Evolutionary conservation across 2,329 filamentous ascomycete genomes (phyloP).

Genomic region (Clonostachys rosea): DNA sequence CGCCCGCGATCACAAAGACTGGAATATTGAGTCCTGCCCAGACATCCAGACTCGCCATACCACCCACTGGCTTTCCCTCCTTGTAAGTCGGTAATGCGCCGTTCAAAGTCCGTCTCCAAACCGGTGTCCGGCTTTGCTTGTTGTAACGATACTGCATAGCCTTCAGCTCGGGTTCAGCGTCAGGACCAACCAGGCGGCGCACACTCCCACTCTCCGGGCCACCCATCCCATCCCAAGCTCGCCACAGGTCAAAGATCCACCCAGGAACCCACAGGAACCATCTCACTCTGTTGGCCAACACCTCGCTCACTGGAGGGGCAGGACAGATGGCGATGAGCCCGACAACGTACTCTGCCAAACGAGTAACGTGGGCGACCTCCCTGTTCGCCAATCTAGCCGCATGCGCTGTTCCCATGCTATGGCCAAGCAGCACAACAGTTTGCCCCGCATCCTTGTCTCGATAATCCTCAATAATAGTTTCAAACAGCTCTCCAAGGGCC

Average conservation of each 20-base stretch:
- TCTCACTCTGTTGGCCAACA: slow-evolving; percentile 35
- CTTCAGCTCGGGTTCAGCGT: slow-evolving; percentile 61
- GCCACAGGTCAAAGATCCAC: slow-evolving; percentile 70
- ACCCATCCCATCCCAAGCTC: slow-evolving; percentile 73
- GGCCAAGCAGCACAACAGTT: slow-evolving; percentile 74
- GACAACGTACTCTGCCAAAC: slow-evolving; percentile 59
- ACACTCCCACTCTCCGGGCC: slow-evolving; percentile 77
- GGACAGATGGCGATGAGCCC: slow-evolving; percentile 83
- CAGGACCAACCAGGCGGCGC: slow-evolving; percentile 65
- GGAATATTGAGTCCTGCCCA: slow-evolving; percentile 74
- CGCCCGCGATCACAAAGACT: slow-evolving; percentile 73
- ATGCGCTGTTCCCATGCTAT: slow-evolving; percentile 86
- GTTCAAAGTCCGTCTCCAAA: slow-evolving; percentile 77
- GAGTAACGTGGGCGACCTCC: slow-evolving; percentile 34
- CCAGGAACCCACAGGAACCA: slow-evolving; percentile 65
- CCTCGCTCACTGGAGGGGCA: slow-evolving; percentile 55
- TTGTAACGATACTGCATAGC: slow-evolving; percentile 72
- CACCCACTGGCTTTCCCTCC: slow-evolving; percentile 47
- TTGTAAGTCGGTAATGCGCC: slow-evolving; percentile 62
- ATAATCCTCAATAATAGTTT: slow-evolving; percentile 68
- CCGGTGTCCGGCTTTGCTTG: slow-evolving; percentile 73
- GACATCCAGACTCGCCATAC: slow-evolving; percentile 62
- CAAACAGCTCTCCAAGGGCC: slow-evolving; percentile 70
- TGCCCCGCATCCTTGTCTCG: slow-evolving; percentile 62
- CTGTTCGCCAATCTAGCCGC: slow-evolving; percentile 62